phyloP scores from a whole-genome alignment of 352 stramenopile species.

The Thraustochytrium sp. region DNA sequence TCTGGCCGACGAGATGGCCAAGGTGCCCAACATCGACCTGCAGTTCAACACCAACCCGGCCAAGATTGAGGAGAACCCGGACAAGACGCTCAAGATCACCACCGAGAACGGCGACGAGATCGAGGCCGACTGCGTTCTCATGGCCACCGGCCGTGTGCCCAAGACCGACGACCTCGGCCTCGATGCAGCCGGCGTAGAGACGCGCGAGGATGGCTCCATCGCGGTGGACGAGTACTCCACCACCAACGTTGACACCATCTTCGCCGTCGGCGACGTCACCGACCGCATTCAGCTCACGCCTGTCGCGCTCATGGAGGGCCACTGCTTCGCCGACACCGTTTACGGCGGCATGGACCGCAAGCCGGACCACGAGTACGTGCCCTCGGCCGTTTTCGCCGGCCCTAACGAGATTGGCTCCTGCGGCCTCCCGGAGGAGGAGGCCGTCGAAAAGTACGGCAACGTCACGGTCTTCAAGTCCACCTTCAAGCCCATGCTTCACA shows the following conservation, averaged over 20 bases:
- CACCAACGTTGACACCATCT: constrained; percentile 73
- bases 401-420: constrained; percentile 78
- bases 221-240: constrained; percentile 81
- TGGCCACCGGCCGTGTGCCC: constrained; percentile 64
- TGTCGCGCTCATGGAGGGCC: constrained; percentile 51
- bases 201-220: constrained; percentile 66
- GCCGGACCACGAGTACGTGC: constrained; percentile 72
- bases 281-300: constrained; percentile 57
- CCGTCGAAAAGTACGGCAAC: constrained; percentile 71
- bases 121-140: constrained; percentile 74
- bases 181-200: constrained; percentile 61
- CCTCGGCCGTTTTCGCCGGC: constrained; percentile 86
- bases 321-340: constrained; percentile 73
- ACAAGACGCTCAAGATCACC: constrained; percentile 63
- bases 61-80: constrained; percentile 70
- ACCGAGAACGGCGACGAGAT: constrained; percentile 59
- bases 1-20: constrained; percentile 62
- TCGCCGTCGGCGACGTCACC: constrained; percentile 84
- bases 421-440: constrained; percentile 82
- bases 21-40: constrained; percentile 55
- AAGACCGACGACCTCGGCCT: constrained; percentile 65
- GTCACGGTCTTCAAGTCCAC: constrained; percentile 80
- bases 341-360: constrained; percentile 71
- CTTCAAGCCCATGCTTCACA: constrained; percentile 81
- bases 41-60: constrained; percentile 59